These are phyloP conservation scores for Hydrangea macrophylla DNA, from an alignment of 148 eudicot species.

Conservation along the genomic window DNA sequence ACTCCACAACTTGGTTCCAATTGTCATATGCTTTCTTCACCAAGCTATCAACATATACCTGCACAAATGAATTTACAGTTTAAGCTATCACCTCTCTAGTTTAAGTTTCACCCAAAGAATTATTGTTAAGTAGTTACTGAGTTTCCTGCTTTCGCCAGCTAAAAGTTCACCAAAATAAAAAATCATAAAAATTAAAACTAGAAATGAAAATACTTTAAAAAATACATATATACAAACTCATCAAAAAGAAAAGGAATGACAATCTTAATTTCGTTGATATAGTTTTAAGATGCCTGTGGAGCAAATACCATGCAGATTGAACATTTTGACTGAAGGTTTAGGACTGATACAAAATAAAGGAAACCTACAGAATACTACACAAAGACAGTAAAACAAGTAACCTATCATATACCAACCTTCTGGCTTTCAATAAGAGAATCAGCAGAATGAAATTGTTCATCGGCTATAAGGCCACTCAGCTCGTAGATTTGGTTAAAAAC, in stretches of 20 bases:
- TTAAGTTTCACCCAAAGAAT: no score
- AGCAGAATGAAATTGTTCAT: constrained; percentile 49
- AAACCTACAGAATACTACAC: background rate
- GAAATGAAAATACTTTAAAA: background rate
- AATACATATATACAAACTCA: background rate
- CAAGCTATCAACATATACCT: constrained; percentile 64
- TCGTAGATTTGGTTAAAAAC: constrained; percentile 69
- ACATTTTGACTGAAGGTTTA: background rate
- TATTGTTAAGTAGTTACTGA: no score
- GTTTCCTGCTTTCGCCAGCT: no score
- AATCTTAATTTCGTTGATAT: no score
- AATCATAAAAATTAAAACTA: no score
- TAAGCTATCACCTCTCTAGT: background rate
- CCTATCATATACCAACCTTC: constrained; percentile 40
- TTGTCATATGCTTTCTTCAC: constrained; percentile 79
- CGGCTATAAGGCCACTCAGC: constrained; percentile 67
- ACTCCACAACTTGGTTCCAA: constrained; percentile 76
- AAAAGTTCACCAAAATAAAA: no score
- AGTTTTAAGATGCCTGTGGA: background rate
- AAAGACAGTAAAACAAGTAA: background rate
- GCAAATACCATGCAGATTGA: background rate
- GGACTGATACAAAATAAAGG: background rate
- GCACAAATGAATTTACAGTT: constrained; percentile 6
- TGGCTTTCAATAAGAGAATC: constrained; percentile 64
- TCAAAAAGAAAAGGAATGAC: background rate